Conservation (phyloP, 768 basidiomycete genomes). For the Clavaria fumosa region DNA sequence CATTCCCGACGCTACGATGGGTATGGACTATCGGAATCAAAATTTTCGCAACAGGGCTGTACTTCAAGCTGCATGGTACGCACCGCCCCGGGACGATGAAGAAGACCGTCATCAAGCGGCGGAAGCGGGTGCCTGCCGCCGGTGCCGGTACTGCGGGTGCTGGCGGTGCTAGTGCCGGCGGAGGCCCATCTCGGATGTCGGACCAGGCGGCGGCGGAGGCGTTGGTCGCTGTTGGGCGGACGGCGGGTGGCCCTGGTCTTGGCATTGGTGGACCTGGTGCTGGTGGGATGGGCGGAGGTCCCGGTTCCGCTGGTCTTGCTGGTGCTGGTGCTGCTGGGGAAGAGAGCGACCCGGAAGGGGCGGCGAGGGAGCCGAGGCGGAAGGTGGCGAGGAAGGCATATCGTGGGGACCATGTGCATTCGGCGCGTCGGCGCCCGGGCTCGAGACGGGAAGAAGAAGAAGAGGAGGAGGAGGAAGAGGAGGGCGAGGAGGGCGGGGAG, state of each 20-base stretch:
- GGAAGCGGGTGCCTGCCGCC: constrained; percentile 94
- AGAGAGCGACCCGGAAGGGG: constrained; percentile 30
- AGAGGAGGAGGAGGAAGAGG: constrained; percentile 15
- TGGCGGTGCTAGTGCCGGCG: constrained; percentile 30
- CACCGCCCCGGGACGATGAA: constrained; percentile 98
- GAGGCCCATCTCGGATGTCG: constrained; percentile 29
- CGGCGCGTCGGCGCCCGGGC: too few species aligned
- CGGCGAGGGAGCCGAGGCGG: constrained; percentile 39
- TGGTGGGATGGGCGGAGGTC: too few species aligned
- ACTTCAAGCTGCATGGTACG: constrained; percentile 95
- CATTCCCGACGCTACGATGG: too few species aligned
- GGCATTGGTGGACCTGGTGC: too few species aligned
- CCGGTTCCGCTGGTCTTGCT: too few species aligned
- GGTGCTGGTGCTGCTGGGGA: constrained; percentile 20
- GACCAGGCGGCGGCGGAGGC: constrained; percentile 87
- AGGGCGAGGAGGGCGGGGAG: constrained; percentile 29
- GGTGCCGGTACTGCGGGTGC: too few species aligned
- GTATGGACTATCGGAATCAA: constrained; percentile 9
- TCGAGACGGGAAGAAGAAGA: constrained; percentile 12
- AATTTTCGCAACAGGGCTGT: constrained; percentile 87
- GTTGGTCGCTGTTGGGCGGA: constrained; percentile 66
- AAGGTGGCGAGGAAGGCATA: constrained; percentile 35
- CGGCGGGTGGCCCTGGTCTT: constrained; percentile 22
- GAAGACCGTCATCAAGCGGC: constrained; percentile 95
- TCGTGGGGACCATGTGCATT: constrained; percentile 9